These are phyloP conservation scores for Tylopilus sp. DNA, from an alignment of 768 basidiomycete genomes.

Conservation along the genomic window DNA sequence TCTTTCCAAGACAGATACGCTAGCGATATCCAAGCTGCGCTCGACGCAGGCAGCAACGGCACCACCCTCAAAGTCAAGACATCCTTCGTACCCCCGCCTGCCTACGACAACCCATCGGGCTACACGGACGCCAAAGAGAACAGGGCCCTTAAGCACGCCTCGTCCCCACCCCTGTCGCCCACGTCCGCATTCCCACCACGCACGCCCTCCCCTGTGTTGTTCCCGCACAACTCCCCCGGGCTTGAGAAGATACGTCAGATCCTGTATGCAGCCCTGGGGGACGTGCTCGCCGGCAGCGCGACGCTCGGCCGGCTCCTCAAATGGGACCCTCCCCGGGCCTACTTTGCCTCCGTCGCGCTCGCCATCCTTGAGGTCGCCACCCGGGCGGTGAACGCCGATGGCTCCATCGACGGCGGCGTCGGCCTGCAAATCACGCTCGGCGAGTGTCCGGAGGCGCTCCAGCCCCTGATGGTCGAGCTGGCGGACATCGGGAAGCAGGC, in stretches of 20 bases:
- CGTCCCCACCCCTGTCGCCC: slow-evolving; percentile 16
- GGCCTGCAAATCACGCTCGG: slow-evolving; percentile 52
- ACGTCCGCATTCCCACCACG: slow-evolving; percentile 37
- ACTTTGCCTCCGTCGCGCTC: slow-evolving; percentile 71
- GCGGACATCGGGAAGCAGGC: slow-evolving; percentile 50
- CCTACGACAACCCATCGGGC: slow-evolving; percentile 43
- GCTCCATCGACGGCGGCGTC: slow-evolving; percentile 46
- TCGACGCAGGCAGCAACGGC: slow-evolving; percentile 54
- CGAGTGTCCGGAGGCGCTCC: slow-evolving; percentile 60
- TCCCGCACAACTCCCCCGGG: slow-evolving; percentile 38
- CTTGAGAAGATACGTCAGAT: slow-evolving; percentile 85
- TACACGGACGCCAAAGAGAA: slow-evolving; percentile 18
- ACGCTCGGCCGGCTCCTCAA: slow-evolving; percentile 54
- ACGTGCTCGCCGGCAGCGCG: slow-evolving; percentile 55
- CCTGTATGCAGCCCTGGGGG: slow-evolving; percentile 76
- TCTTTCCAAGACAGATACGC: slow-evolving; percentile 82
- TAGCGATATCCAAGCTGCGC: slow-evolving; percentile 69
- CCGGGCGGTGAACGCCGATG: slow-evolving; percentile 43
- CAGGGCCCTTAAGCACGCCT: slow-evolving; percentile 2
- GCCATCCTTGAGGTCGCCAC: slow-evolving; percentile 71
- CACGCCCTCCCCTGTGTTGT: slow-evolving; percentile 47
- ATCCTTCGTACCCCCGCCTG: slow-evolving; percentile 69
- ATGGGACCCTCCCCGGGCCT: slow-evolving; percentile 67
- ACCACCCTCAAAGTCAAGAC: slow-evolving; percentile 42
- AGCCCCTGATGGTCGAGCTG: slow-evolving; percentile 70